Evolutionary conservation across 441 rosid genomes (phyloP).

Genomic region (Croton setiger): DNA sequence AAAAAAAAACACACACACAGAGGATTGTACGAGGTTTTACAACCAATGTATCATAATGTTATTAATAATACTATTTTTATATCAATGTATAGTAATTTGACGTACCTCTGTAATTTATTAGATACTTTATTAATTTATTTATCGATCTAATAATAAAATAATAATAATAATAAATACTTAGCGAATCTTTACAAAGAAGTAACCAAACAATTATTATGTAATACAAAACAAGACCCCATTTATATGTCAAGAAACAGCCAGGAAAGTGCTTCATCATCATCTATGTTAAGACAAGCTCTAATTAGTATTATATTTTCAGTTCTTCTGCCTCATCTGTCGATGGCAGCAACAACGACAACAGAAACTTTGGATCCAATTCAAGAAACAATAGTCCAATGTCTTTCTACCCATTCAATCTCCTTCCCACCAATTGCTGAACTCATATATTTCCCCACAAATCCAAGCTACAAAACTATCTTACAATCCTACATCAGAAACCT

Average conservation of each 20-base stretch:
- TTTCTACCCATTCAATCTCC: slow-evolving; percentile 15
- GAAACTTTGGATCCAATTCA: slow-evolving; percentile 3
- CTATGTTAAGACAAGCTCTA: not conserved
- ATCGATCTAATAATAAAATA: no score
- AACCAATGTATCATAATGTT: no score
- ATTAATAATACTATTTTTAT: no score
- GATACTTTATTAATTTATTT: no score
- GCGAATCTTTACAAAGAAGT: no score
- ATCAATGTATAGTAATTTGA: no score
- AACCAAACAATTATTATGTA: no score
- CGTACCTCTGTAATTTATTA: no score
- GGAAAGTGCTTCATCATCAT: not conserved
- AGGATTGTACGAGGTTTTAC: no score
- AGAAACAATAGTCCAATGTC: slow-evolving; percentile 14
- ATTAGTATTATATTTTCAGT: not conserved
- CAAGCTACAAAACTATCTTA: slow-evolving; percentile 20
- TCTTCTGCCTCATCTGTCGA: not conserved
- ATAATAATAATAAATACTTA: no score
- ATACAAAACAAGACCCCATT: no score
- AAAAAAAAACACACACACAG: no score
- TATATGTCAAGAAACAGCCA: not conserved
- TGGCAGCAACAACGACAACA: slow-evolving; percentile 1
- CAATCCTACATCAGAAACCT: slow-evolving; percentile 47
- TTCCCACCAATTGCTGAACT: slow-evolving; percentile 19
- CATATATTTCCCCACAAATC: slow-evolving; percentile 10